Evolutionary conservation across 78 protist species (phyloP).

Genomic region (Thecamonas trahens): DNA sequence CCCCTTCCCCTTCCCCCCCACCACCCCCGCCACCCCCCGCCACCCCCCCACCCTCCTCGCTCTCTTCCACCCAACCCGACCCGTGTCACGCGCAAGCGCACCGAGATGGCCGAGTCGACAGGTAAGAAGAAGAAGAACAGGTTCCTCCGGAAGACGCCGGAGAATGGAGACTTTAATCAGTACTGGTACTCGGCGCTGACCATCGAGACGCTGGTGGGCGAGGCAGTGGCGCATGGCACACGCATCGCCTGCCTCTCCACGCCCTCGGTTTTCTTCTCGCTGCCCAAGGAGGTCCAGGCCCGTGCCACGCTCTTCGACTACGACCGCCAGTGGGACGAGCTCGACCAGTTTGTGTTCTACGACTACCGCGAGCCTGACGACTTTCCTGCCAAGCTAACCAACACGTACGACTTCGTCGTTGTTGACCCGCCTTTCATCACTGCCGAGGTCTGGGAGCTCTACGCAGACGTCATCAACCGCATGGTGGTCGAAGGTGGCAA

Average conservation of each 20-base stretch:
- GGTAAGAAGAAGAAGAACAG: too few species aligned
- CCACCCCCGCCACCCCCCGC: too few species aligned
- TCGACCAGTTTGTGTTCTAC: conserved; percentile 21
- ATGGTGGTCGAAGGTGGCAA: conserved; percentile 1
- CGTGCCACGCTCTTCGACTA: conserved; percentile 5
- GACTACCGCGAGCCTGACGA: conserved; percentile 24
- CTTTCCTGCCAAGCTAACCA: not conserved
- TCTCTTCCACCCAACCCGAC: too few species aligned
- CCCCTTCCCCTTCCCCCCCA: too few species aligned
- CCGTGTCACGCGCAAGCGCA: too few species aligned
- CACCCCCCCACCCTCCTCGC: too few species aligned
- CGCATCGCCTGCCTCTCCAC: conserved; percentile 36
- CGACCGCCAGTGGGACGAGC: conserved; percentile 21
- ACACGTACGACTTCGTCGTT: conserved; percentile 14
- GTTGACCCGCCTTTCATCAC: conserved; percentile 57
- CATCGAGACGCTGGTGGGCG: conserved; percentile 6
- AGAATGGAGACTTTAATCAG: conserved; percentile 8
- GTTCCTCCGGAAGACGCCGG: not conserved
- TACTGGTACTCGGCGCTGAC: conserved; percentile 17
- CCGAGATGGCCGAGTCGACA: too few species aligned
- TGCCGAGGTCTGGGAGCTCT: conserved; percentile 27
- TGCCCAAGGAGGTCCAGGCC: not conserved
- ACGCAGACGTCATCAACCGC: not conserved
- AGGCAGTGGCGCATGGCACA: not conserved
- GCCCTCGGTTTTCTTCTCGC: conserved; percentile 35